These are phyloP conservation scores for Aspergillus saccharolyticus DNA, from an alignment of 495 filamentous ascomycete genomes.

Conservation along the genomic window DNA sequence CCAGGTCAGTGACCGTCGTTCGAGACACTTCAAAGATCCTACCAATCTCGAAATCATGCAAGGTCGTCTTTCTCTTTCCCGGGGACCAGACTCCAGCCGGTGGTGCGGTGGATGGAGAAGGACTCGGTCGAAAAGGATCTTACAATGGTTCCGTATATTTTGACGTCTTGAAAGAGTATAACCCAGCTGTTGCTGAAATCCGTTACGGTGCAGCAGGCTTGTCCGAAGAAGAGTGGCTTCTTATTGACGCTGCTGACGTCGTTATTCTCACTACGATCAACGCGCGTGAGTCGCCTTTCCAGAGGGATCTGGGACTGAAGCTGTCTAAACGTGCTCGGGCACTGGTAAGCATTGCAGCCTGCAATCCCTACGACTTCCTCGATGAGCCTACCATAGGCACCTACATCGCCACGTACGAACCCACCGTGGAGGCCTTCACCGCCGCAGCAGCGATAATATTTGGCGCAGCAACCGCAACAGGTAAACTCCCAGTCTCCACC, in stretches of 20 bases:
- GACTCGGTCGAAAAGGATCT: constrained; percentile 30
- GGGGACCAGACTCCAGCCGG: constrained; percentile 35
- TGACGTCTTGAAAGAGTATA: constrained; percentile 26
- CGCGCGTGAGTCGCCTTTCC: constrained; percentile 38
- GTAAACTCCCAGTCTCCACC: constrained; percentile 33
- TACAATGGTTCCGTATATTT: constrained; percentile 32
- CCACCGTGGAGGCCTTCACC: constrained; percentile 42
- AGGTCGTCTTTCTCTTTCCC: constrained; percentile 39
- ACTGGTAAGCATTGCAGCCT: constrained; percentile 39
- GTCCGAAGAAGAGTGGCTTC: constrained; percentile 24
- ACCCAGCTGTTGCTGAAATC: constrained; percentile 26
- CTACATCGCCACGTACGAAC: constrained; percentile 47
- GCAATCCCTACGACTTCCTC: constrained; percentile 48
- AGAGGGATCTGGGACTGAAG: constrained; percentile 31
- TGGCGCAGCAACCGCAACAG: constrained; percentile 26
- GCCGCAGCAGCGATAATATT: constrained; percentile 42
- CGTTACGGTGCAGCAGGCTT: constrained; percentile 29
- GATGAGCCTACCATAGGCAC: constrained; percentile 35
- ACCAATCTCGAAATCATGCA: constrained; percentile 30
- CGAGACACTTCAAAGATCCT: constrained; percentile 27
- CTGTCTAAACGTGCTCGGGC: constrained; percentile 27
- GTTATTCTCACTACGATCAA: constrained; percentile 43
- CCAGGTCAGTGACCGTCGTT: constrained; percentile 40
- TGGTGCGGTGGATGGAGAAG: constrained; percentile 45
- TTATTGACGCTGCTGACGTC: constrained; percentile 32